phyloP scores from a whole-genome alignment of 2,329 filamentous ascomycete species.

The Nothopassalora personata region DNA sequence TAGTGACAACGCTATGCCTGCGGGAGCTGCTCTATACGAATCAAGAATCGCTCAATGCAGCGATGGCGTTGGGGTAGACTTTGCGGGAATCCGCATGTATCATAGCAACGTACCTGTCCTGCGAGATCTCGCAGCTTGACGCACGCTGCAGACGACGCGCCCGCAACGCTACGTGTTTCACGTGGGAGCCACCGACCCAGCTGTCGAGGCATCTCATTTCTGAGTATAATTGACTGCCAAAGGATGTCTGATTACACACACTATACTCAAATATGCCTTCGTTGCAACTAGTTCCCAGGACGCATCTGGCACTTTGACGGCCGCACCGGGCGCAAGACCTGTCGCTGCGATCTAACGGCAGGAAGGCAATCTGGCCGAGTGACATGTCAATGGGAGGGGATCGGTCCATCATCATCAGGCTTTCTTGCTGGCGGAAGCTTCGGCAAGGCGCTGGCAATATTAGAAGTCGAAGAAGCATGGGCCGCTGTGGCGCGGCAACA shows the following conservation, averaged over 20 bases:
- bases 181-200: not conserved
- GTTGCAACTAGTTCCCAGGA: not conserved
- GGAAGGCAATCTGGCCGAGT: conserved; percentile 7
- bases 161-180: not conserved
- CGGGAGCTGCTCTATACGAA: not conserved
- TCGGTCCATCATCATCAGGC: not conserved
- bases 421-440: conserved; percentile 3
- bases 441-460: not conserved
- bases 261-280: not conserved
- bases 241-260: not conserved
- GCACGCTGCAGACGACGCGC: no score
- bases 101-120: not conserved
- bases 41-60: not conserved
- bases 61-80: not conserved
- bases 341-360: conserved; percentile 1
- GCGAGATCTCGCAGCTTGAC: not conserved
- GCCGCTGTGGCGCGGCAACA: not conserved
- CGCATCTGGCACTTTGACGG: not conserved
- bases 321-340: not conserved
- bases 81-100: not conserved
- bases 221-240: not conserved
- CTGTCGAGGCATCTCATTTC: not conserved
- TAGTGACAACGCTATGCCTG: not conserved
- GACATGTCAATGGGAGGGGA: not conserved
- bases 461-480: not conserved